Conservation (phyloP, 1,284 basidiomycete species). For the Ganoderma boninense region DNA sequence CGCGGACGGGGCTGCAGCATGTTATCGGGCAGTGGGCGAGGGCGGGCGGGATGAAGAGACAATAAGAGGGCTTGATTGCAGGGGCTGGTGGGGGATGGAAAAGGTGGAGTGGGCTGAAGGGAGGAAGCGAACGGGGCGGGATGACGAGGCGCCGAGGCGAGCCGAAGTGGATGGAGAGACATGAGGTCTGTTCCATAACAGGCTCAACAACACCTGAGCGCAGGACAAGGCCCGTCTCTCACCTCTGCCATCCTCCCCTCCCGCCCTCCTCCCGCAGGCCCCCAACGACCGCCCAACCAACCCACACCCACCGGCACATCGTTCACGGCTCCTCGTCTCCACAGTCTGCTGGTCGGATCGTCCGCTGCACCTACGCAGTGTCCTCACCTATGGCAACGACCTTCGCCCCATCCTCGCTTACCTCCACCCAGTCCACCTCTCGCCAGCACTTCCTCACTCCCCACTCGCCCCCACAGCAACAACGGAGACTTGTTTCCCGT, state of each 20-base stretch:
- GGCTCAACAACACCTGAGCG: conserved; percentile 23
- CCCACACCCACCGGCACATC: conserved; percentile 3
- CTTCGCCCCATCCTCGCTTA: conserved; percentile 32
- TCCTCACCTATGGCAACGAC: conserved; percentile 35
- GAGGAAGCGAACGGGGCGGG: neutral
- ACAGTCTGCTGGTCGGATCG: conserved; percentile 35
- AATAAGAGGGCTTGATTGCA: too few relatives aligned
- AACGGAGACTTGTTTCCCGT: conserved; percentile 50
- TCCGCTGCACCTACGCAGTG: conserved; percentile 24
- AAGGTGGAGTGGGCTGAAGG: neutral
- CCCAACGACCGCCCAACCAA: conserved; percentile 15
- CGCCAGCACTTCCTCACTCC: conserved; percentile 38
- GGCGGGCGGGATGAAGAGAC: neutral
- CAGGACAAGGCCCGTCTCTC: conserved; percentile 23
- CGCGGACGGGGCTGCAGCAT: neutral
- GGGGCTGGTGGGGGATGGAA: neutral
- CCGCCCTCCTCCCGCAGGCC: conserved; percentile 13
- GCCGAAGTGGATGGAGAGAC: conserved; percentile 12
- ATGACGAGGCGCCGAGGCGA: neutral
- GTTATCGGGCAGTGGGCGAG: conserved; percentile 6
- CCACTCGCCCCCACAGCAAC: conserved; percentile 38
- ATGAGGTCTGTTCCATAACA: conserved; percentile 25
- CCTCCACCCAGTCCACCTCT: conserved; percentile 28
- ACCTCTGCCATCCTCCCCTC: conserved; percentile 3
- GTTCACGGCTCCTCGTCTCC: conserved; percentile 12